phyloP scores from a whole-genome alignment of 2,329 filamentous ascomycete species.

The Ophiosphaerella herpotricha region DNA sequence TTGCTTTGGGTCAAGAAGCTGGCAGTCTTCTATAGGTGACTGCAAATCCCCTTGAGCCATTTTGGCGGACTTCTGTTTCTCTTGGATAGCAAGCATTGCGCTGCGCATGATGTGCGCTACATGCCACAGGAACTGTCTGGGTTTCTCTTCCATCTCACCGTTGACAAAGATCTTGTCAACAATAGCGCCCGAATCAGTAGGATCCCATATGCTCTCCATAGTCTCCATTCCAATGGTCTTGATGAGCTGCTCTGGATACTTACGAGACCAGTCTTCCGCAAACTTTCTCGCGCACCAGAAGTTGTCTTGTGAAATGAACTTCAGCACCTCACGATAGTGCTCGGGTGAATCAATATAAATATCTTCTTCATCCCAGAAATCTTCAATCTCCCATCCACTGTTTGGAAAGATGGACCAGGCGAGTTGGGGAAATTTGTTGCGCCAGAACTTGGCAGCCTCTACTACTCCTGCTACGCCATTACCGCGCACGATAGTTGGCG shows the following conservation, averaged over 20 bases:
- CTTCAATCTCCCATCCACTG: constrained; percentile 29
- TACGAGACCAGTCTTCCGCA: constrained; percentile 25
- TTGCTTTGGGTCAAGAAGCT: neutral
- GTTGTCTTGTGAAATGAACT: constrained; percentile 34
- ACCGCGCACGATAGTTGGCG: constrained; percentile 33
- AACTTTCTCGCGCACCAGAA: constrained; percentile 20
- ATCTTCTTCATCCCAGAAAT: constrained; percentile 43
- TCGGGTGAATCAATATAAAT: constrained; percentile 35
- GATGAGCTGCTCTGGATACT: constrained; percentile 24
- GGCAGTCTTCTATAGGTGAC: neutral
- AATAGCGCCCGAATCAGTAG: constrained; percentile 20
- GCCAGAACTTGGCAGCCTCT: constrained; percentile 26
- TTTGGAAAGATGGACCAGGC: constrained; percentile 35
- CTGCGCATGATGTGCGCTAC: constrained; percentile 29
- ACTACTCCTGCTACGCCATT: constrained; percentile 20
- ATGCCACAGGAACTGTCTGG: constrained; percentile 38
- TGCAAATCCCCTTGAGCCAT: neutral
- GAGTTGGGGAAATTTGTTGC: constrained; percentile 25
- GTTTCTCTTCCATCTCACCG: constrained; percentile 26
- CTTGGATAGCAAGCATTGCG: constrained; percentile 11
- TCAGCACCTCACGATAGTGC: constrained; percentile 35
- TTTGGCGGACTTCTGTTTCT: neutral
- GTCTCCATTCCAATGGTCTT: constrained; percentile 16
- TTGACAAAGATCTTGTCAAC: constrained; percentile 37
- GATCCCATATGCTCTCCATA: constrained; percentile 21